Evolutionary conservation across 2,329 filamentous ascomycete genomes (phyloP).

Genomic region (Gnomoniopsis sp.): DNA sequence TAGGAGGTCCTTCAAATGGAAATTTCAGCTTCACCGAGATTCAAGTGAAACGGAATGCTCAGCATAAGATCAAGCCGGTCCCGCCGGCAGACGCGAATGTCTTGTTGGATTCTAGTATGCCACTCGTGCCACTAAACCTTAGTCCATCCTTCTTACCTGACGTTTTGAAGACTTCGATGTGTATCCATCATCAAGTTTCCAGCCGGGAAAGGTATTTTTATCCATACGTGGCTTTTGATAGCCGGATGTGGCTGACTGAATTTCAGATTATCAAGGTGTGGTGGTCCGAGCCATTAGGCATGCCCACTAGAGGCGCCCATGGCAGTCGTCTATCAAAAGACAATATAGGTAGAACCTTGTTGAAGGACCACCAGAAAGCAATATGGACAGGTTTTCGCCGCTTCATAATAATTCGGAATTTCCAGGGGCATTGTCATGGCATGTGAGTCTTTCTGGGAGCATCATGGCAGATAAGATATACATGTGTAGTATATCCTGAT

Average conservation of each 20-base stretch:
- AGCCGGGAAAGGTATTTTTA: conserved; percentile 2
- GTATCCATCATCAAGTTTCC: conserved; percentile 2
- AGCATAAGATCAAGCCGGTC: background rate
- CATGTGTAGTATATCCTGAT: background rate
- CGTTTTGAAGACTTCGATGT: conserved; percentile 5
- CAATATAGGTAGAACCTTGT: background rate
- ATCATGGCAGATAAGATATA: background rate
- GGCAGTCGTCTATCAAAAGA: conserved; percentile 27
- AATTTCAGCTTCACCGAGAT: background rate
- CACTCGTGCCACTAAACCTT: too few species aligned
- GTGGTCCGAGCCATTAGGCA: conserved; percentile 46
- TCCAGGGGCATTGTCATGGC: conserved; percentile 52
- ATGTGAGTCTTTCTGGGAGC: conserved; percentile 46
- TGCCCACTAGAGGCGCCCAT: background rate
- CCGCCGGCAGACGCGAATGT: background rate
- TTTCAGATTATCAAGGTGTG: conserved; percentile 52
- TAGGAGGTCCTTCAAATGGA: background rate
- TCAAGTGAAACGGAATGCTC: background rate
- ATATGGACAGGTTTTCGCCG: conserved; percentile 50
- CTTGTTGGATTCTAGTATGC: background rate
- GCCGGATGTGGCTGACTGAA: background rate
- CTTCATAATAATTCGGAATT: conserved; percentile 51
- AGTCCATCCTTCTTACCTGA: background rate
- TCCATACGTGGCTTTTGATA: background rate
- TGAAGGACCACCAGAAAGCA: conserved; percentile 28